Evolutionary conservation across 2,329 filamentous ascomycete genomes (phyloP).

Genomic region (Pestalotiopsis sp.): DNA sequence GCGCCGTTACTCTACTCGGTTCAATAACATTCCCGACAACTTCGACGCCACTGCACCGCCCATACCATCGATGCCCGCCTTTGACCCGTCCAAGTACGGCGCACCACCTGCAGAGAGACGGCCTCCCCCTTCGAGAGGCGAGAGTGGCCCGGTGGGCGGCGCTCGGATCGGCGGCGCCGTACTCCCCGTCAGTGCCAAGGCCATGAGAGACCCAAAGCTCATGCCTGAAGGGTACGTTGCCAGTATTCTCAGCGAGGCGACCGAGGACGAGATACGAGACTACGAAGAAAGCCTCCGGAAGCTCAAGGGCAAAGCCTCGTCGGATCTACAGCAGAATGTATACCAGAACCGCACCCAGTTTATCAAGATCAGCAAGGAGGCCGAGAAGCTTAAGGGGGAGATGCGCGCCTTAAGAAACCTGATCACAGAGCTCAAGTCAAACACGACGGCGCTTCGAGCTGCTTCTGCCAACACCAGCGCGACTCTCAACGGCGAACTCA

Average conservation of each 20-base stretch:
- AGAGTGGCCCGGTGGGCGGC: constrained; percentile 41
- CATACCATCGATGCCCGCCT: constrained; percentile 67
- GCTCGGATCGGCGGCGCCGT: constrained; percentile 55
- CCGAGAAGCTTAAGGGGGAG: constrained; percentile 94
- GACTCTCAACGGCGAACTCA: constrained; percentile 53
- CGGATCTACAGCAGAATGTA: constrained; percentile 90
- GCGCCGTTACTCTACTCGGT: constrained; percentile 89
- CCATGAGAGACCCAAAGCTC: constrained; percentile 78
- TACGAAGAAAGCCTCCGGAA: constrained; percentile 78
- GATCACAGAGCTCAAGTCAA: constrained; percentile 88
- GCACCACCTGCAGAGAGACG: constrained; percentile 48
- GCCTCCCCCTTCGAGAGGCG: constrained; percentile 56
- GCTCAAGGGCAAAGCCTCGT: constrained; percentile 75
- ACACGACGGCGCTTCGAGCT: constrained; percentile 67
- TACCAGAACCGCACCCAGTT: constrained; percentile 98
- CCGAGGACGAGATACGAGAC: constrained; percentile 82
- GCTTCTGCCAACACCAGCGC: constrained; percentile 57
- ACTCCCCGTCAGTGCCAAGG: constrained; percentile 74
- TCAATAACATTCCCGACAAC: constrained; percentile 75
- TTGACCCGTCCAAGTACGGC: constrained; percentile 53
- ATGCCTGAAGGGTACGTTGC: constrained; percentile 79
- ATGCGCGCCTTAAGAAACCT: constrained; percentile 89
- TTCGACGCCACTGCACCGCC: constrained; percentile 71
- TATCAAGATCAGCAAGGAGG: constrained; percentile 99
- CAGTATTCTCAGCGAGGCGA: constrained; percentile 77